Conservation (phyloP, 768 basidiomycete genomes). For the Albatrellus ellisii region DNA sequence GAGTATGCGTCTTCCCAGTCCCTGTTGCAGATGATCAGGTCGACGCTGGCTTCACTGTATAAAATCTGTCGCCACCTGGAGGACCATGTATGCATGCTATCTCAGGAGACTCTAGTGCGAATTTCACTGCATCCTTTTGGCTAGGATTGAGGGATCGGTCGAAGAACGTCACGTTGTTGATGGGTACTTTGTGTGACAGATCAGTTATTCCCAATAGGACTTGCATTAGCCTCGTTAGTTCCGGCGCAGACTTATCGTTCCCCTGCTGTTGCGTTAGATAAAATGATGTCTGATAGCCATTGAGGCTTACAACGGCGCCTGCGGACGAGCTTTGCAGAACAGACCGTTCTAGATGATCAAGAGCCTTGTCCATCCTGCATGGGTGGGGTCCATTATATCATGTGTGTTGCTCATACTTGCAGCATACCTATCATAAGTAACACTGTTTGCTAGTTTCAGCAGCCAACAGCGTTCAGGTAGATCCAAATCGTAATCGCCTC, state of each 20-base stretch:
- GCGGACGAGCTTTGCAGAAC: slow-evolving; percentile 13
- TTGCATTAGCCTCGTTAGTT: slow-evolving; percentile 39
- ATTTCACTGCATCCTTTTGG: slow-evolving; percentile 73
- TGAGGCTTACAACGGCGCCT: slow-evolving; percentile 5
- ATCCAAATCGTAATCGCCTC: slow-evolving; percentile 51
- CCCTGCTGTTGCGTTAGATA: background rate
- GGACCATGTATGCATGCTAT: slow-evolving; percentile 94
- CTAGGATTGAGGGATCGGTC: slow-evolving; percentile 69
- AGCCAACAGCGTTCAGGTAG: slow-evolving; percentile 77
- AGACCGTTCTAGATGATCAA: slow-evolving; percentile 49
- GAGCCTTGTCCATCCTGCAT: slow-evolving; percentile 74
- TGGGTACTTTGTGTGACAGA: slow-evolving; percentile 26
- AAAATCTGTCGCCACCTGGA: slow-evolving; percentile 44
- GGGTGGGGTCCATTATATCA: background rate
- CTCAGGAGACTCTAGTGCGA: slow-evolving; percentile 69
- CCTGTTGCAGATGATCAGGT: slow-evolving; percentile 26
- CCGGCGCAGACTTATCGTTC: slow-evolving; percentile 15
- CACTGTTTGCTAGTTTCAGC: slow-evolving; percentile 83
- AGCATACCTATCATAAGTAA: slow-evolving; percentile 73
- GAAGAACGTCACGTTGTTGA: slow-evolving; percentile 46
- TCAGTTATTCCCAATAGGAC: slow-evolving; percentile 58
- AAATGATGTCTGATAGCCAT: background rate
- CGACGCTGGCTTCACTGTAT: background rate
- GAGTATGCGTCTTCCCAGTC: slow-evolving; percentile 92
- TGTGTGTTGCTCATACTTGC: background rate